These are phyloP conservation scores for Neurospora sp. DNA, from an alignment of 495 filamentous ascomycete species.

Conservation along the genomic window DNA sequence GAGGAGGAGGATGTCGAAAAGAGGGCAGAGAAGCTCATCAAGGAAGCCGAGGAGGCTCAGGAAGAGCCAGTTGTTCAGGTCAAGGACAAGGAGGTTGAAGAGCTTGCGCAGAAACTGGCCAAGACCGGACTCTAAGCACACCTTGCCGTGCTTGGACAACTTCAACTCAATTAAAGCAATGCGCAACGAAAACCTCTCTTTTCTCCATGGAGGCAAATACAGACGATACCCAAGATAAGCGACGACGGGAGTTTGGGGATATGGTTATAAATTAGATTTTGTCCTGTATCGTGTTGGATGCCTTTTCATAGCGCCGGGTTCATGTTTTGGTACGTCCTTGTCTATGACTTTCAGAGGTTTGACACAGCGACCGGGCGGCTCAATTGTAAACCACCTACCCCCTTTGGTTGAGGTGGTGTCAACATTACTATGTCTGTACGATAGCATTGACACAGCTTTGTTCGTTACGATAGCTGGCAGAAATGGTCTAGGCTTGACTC, in stretches of 20 bases:
- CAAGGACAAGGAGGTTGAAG: constrained; percentile 73
- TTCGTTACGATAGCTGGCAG: not conserved
- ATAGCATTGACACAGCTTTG: not conserved
- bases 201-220: constrained; percentile 5
- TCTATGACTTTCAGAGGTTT: not conserved
- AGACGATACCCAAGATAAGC: constrained; percentile 20
- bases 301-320: not conserved
- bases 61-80: constrained; percentile 59
- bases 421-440: not conserved
- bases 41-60: constrained; percentile 64
- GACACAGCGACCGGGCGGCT: not conserved
- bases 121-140: constrained; percentile 45
- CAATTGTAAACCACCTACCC: not conserved
- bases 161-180: not conserved
- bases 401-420: not conserved
- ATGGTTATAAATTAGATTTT: constrained; percentile 6
- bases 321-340: not conserved
- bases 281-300: constrained; percentile 6
- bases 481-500: not conserved
- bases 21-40: constrained; percentile 51
- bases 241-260: constrained; percentile 11
- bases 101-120: constrained; percentile 60
- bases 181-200: constrained; percentile 1
- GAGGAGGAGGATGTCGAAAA: constrained; percentile 53
- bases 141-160: not conserved